A percentile compares a stretch with the other conserved stretches of the same genome.
These are phyloP conservation scores for Penicillium sp. DNA, from an alignment of 2,329 filamentous ascomycete species.

Conservation along the genomic window DNA sequence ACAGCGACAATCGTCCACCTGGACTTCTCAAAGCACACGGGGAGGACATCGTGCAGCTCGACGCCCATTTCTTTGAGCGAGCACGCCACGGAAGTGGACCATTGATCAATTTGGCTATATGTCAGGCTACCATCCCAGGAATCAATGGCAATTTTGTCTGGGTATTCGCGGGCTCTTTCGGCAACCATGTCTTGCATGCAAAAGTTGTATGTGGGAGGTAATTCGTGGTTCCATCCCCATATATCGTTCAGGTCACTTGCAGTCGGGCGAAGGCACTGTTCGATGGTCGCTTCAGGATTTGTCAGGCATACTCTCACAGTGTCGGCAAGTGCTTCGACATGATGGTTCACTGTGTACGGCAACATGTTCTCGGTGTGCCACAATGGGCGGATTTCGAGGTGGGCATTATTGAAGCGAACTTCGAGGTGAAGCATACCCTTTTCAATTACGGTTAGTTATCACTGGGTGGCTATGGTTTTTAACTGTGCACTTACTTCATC, in stretches of 20 bases:
- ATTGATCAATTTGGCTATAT: constrained; percentile 33
- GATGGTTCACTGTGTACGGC: constrained; percentile 43
- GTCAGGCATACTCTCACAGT: constrained; percentile 38
- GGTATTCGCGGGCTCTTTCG: constrained; percentile 22
- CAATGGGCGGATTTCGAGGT: constrained; percentile 40
- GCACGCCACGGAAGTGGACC: constrained; percentile 33
- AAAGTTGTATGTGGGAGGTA: constrained; percentile 44
- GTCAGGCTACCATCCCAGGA: constrained; percentile 36
- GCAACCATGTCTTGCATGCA: constrained; percentile 51
- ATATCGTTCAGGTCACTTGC: constrained; percentile 44
- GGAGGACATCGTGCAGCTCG: constrained; percentile 26
- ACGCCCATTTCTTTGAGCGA: constrained; percentile 30
- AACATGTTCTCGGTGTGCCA: constrained; percentile 45
- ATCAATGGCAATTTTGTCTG: constrained; percentile 29
- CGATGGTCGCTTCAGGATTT: constrained; percentile 29
- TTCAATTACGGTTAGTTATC: constrained; percentile 11
- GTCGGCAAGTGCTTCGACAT: constrained; percentile 46
- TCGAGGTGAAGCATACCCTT: constrained; percentile 37
- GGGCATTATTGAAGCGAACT: constrained; percentile 25
- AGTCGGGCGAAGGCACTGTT: constrained; percentile 34
- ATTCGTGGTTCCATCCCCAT: constrained; percentile 49
- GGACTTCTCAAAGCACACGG: constrained; percentile 37
- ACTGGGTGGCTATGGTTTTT: neutral
- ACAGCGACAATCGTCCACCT: constrained; percentile 36
- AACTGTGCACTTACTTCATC: constrained; percentile 21